Conservation (phyloP, 371 early-diverging fungal genomes). For the Parasitella parasitica region DNA sequence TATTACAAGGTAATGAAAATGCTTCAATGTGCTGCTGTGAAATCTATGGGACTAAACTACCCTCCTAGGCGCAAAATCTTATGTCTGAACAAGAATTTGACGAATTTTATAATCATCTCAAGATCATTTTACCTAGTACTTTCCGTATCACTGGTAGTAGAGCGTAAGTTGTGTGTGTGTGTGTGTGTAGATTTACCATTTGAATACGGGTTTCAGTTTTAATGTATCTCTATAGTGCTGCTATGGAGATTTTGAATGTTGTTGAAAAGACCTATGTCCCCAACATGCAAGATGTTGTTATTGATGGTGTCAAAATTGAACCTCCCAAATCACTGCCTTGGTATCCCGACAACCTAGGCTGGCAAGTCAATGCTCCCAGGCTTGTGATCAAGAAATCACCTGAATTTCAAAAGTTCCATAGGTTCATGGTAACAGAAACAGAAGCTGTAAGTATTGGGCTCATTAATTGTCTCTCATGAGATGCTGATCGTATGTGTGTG, state of each 20-base stretch:
- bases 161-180: constrained; percentile 45
- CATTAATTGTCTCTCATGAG: no score
- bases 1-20: constrained; percentile 68
- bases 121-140: constrained; percentile 79
- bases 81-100: constrained; percentile 85
- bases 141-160: constrained; percentile 93
- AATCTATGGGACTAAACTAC: neutral
- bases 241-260: constrained; percentile 53
- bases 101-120: constrained; percentile 61
- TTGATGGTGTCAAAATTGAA: constrained; percentile 71
- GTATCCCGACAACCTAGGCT: constrained; percentile 92
- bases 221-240: constrained; percentile 25
- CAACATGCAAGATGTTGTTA: constrained; percentile 49
- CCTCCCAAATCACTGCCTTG: constrained; percentile 81
- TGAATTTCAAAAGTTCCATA: constrained; percentile 80
- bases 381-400: constrained; percentile 71
- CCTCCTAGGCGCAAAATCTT: constrained; percentile 64
- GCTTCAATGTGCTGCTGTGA: neutral
- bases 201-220: no score
- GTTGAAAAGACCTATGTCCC: constrained; percentile 58
- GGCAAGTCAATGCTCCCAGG: constrained; percentile 78
- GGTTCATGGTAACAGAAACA: constrained; percentile 92
- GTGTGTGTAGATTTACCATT: no score
- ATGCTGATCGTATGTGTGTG: neutral
- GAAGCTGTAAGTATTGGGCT: constrained; percentile 75